Evolutionary conservation across 192 early-diverging fungal species (phyloP), one percentile per base, ranked within the genome.

Genomic region (Entomortierella parvispora): DNA sequence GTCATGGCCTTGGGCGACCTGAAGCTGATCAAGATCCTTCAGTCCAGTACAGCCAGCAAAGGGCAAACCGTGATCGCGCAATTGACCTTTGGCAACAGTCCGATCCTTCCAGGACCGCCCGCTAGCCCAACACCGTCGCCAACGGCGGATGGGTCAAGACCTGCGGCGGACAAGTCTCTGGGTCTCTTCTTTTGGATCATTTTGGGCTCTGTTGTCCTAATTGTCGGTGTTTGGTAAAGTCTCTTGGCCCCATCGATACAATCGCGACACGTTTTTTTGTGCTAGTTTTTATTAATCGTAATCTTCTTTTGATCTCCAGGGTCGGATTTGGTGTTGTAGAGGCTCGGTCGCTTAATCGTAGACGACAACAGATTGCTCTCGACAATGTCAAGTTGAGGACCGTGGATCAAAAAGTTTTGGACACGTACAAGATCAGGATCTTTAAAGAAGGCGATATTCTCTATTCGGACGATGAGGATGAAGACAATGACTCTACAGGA

Each of bases 101-200:
- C 65, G 0, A 15, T 76, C 20, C 50, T 54, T 5, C 74, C 65
- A 2, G 47, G 51, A 4, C 4, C 29, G 2, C 58, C 59, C 14
- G 15, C 20, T 2, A 49, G 28, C 1, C 60, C 74, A 28, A 58
- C 52, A 23, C 0, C 7, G 0, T 43, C 72, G 3, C n/a, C 22
- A 22, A 20, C 8, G 12, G 7, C 37, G 0, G 37, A 0, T 2
- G 18, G 46, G 18, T 54, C 63, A 10, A 32, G 60, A 12, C 74
- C 65, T 0, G 54, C 8, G 1, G 61, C 65, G 0, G 74, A 77
- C 40, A 42, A 53, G 11, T 77, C 74, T 0, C 34, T 77, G 15
- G 74, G 74, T 9, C 4, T 77, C 15, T 64, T 77, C 34, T 68
- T 77, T 20, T 77, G 65, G 65, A 68, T 77, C 7, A 64, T 64